Conservation (phyloP, 148 eudicot species). For the Rhododendron simsii region DNA sequence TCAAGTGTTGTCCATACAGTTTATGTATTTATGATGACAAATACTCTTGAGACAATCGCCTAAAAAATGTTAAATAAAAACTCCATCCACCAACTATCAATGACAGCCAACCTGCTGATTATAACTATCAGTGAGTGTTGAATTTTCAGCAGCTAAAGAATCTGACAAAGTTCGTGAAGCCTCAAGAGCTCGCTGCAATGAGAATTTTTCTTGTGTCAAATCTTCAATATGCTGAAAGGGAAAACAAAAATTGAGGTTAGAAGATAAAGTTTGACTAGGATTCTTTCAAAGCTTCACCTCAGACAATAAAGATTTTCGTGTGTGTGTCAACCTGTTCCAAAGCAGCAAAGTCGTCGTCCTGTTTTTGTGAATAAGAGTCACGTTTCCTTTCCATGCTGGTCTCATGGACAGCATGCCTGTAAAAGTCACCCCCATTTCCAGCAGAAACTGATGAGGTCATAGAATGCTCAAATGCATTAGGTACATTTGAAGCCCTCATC, state of each 20-base stretch:
- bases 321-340: conserved; percentile 73
- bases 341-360: conserved; percentile 89
- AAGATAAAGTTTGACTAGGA: not conserved
- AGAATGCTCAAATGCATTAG: conserved; percentile 14
- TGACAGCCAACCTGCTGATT: conserved; percentile 74
- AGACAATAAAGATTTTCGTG: not conserved
- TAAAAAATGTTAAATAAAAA: not conserved
- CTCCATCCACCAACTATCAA: not conserved
- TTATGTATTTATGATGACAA: not conserved
- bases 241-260: conserved; percentile 5
- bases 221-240: conserved; percentile 91
- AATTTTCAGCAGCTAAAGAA: conserved; percentile 90
- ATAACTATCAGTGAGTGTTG: conserved; percentile 86
- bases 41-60: not conserved
- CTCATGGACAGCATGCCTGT: conserved; percentile 24
- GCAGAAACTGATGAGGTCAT: conserved; percentile 13
- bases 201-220: conserved; percentile 89
- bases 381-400: conserved; percentile 32
- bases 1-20: not conserved
- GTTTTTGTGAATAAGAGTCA: conserved; percentile 47
- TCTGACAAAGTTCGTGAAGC: conserved; percentile 81
- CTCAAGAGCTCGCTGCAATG: conserved; percentile 93
- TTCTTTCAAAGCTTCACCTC: not conserved
- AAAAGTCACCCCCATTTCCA: conserved; percentile 33
- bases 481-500: conserved; percentile 14